A percentile compares a stretch with the other conserved stretches of the same genome.
phyloP scores from a whole-genome alignment of 164 flowering plant genomes.

The Dillenia turbinata region DNA sequence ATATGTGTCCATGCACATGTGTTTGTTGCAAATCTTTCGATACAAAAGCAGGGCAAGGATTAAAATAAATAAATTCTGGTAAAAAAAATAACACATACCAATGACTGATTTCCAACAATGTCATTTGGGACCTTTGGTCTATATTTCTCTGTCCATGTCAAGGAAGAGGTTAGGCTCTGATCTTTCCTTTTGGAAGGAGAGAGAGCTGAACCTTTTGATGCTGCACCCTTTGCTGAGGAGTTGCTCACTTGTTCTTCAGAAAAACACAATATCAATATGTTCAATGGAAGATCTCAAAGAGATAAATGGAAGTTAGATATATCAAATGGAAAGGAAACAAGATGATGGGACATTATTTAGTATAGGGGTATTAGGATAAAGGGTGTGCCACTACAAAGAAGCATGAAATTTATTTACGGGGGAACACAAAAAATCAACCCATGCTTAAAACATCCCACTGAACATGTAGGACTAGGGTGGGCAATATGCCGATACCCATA shows the following conservation, averaged over 20 bases:
- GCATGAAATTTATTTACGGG: background rate
- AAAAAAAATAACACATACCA: conserved; percentile 42
- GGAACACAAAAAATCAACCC: background rate
- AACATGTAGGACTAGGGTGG: no score
- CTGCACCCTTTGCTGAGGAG: conserved; percentile 22
- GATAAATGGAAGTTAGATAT: background rate
- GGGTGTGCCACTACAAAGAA: background rate
- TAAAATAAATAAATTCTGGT: background rate
- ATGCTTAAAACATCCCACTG: no score
- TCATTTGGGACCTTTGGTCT: conserved; percentile 80
- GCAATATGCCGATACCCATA: no score
- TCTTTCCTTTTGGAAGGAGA: conserved; percentile 37
- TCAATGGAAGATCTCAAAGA: background rate
- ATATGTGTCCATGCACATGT: no score
- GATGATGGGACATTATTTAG: no score
- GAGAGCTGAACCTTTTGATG: conserved; percentile 26
- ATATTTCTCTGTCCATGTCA: conserved; percentile 92
- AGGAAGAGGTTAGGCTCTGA: conserved; percentile 20
- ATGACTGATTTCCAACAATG: conserved; percentile 82
- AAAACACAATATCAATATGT: conserved; percentile 4
- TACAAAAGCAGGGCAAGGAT: background rate
- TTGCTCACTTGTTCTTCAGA: conserved; percentile 19
- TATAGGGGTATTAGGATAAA: no score
- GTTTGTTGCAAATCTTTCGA: background rate
- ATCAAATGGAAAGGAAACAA: no score